A percentile compares a stretch with the other conserved stretches of the same genome.
phyloP scores from a whole-genome alignment of 352 stramenopile genomes.

The Thraustochytrium sp. region DNA sequence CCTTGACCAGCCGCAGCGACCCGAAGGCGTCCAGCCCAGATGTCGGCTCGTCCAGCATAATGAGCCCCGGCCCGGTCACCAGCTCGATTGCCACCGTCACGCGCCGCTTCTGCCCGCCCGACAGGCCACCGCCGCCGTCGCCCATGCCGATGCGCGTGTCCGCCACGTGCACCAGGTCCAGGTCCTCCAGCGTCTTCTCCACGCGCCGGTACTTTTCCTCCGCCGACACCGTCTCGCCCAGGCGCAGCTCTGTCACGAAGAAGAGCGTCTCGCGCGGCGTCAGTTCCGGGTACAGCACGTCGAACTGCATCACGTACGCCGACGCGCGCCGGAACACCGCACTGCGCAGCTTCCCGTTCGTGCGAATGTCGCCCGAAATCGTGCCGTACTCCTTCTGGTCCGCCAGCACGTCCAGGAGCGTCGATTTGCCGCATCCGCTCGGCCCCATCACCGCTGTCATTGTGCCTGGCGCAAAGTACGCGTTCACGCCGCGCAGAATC shows the following conservation, averaged over 20 bases:
- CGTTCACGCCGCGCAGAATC: constrained; percentile 55
- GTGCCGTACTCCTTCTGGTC: constrained; percentile 65
- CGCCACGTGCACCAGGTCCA: constrained; percentile 45
- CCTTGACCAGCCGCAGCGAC: constrained; percentile 19
- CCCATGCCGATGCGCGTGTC: constrained; percentile 45
- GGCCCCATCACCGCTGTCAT: constrained; percentile 65
- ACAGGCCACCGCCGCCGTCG: constrained; percentile 49
- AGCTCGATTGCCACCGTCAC: constrained; percentile 64
- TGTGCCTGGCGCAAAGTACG: constrained; percentile 59
- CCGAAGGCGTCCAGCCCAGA: constrained; percentile 56
- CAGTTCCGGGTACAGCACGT: constrained; percentile 60
- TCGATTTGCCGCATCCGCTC: constrained; percentile 59
- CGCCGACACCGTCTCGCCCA: constrained; percentile 55
- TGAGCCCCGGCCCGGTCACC: constrained; percentile 55
- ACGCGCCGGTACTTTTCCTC: constrained; percentile 61
- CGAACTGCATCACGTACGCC: constrained; percentile 63
- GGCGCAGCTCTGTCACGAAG: constrained; percentile 62
- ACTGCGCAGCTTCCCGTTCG: constrained; percentile 57
- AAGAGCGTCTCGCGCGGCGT: constrained; percentile 63
- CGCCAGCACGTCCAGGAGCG: constrained; percentile 65
- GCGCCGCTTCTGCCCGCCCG: constrained; percentile 63
- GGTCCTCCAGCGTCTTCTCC: constrained; percentile 46
- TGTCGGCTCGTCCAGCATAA: constrained; percentile 60
- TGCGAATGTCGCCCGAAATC: constrained; percentile 59
- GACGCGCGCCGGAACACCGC: constrained; percentile 62